These are phyloP conservation scores for Metarhizium brunneum DNA, from an alignment of 2,329 filamentous ascomycete genomes.

Conservation along the genomic window DNA sequence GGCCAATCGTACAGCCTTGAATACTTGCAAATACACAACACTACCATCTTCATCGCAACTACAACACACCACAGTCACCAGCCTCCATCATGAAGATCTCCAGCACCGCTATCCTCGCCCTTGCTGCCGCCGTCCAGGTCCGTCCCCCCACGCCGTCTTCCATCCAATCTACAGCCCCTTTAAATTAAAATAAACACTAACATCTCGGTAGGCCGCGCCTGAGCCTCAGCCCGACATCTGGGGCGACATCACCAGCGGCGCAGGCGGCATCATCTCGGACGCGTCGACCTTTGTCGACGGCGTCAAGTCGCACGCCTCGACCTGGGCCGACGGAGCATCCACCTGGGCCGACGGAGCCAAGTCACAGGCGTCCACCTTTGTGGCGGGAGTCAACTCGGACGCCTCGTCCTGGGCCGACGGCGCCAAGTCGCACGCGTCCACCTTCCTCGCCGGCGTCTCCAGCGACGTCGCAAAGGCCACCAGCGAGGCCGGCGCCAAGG, in stretches of 20 bases:
- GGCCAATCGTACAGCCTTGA: too few species aligned
- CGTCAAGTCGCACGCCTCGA: not conserved
- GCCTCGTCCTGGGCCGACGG: not conserved
- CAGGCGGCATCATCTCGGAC: not conserved
- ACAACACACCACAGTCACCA: not conserved
- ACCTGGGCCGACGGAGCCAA: slow-evolving; percentile 2
- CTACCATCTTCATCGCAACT: not conserved
- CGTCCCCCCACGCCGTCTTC: not conserved
- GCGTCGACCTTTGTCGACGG: slow-evolving; percentile 4
- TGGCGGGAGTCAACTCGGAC: not conserved
- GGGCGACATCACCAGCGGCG: not conserved
- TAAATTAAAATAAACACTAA: too few species aligned
- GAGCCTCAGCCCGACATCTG: slow-evolving; percentile 7
- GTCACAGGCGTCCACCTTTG: not conserved
- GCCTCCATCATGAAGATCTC: slow-evolving; percentile 28
- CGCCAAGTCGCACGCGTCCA: slow-evolving; percentile 6
- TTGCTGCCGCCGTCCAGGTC: slow-evolving; percentile 23
- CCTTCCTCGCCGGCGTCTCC: slow-evolving; percentile 5
- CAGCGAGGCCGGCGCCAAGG: slow-evolving; percentile 13
- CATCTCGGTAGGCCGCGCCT: slow-evolving; percentile 3
- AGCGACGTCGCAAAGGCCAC: slow-evolving; percentile 6
- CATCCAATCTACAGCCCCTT: not conserved
- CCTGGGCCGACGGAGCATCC: slow-evolving; percentile 3
- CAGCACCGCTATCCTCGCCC: slow-evolving; percentile 20
- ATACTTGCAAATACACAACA: not conserved